Base-by-base conservation (phyloP, 2,329 filamentous ascomycete species). In the Botrytis hyacinthi region DNA sequence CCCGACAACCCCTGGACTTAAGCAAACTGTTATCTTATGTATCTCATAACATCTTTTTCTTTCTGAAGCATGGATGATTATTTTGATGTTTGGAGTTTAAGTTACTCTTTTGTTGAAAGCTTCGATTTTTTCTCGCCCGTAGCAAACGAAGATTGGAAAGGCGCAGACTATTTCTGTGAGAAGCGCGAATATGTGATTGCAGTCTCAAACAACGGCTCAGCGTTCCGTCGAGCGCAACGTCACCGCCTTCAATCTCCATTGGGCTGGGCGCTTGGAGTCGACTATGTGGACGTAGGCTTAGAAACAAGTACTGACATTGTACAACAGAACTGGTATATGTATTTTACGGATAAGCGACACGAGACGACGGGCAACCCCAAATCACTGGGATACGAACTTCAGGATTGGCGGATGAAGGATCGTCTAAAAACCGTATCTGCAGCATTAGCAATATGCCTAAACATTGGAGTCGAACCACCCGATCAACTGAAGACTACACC, bases 391-490 rank as follows among this genome's bases (percentile, higher is more conserved):
- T 89, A 88, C 77, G 86, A 90, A 76, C 84, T 97, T 9, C 93
- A 97, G 81, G 96, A 98, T 82, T 99, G 96, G 96, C 92, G 96
- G 74, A 98, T 98, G 93, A 91, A 94, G 78, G 96, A 99, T 82
- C 89, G 96, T 22, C 86, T 98, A 75, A 99, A 99, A 85, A 99
- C 96, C 0, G 95, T 99, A 9, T 98, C 95, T 29, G 96, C 96
- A 35, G 94, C 97, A 46, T 88, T 99, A 54, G 95, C 95, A 0
- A 91, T 99, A 67, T 99, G 96, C 82, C 86, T 99, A 73, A 99
- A 99, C 78, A 97, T 99, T 67, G 96, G 96, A 68, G 96, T 99
- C 61, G 96, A 99, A 81, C 96, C 96, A 22, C 96, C 96, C 1
- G 96, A 99, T 83, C 95, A 98, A 80, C 90, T 98, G 81, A 97